Evolutionary conservation across 1,139 yeast species (phyloP), one percentile per base, ranked within the genome.

Genomic region (Scheffersomyces cryptocercus): DNA sequence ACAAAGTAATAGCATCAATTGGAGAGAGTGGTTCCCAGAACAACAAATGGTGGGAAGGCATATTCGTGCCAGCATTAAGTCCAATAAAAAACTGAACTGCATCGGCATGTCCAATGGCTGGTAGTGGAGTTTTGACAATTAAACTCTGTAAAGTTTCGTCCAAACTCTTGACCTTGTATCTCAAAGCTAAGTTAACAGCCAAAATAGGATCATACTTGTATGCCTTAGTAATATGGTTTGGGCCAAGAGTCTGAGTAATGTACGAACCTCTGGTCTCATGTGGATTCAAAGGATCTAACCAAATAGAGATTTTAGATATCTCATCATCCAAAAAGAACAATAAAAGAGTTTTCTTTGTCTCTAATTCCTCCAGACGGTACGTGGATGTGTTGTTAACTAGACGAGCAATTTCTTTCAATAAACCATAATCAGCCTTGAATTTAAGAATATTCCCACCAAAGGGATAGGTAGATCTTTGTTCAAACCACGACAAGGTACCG

Each of bases 21-120:
- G 99, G 98, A 11, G 89, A 75, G 31, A 86, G 80, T 1, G 91
- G 82, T 29, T 77, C 74, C 93, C 96, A 89, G 59, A 84, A 84
- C 5, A 86, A 70, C 42, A 88, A 69, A 45, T 71, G 73, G 50
- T 75, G 68, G 24, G 71, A 58, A 32, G 69, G 77, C 65, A 58
- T 69, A 54, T 53, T 65, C 14, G 60, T 59, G 10, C 73, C 76
- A 9, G 73, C 75, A 50, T 70, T 73, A 45, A 64, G 68, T 28
- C 73, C 76, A 47, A 85, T 67, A 44, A 82, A 72, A 49, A 77
- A 80, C 48, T 76, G 78, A 12, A 90, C 79, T 0, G 93, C 88
- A 40, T 77, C 82, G 1, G 93, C 81, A 41, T 81, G 79, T 37
- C 68, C 68, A 28, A 81, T 70, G 2, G 91, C 86, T 13, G 74